Base-by-base conservation (phyloP, 176 grass and related monocot species). In the Chloris gayana region DNA sequence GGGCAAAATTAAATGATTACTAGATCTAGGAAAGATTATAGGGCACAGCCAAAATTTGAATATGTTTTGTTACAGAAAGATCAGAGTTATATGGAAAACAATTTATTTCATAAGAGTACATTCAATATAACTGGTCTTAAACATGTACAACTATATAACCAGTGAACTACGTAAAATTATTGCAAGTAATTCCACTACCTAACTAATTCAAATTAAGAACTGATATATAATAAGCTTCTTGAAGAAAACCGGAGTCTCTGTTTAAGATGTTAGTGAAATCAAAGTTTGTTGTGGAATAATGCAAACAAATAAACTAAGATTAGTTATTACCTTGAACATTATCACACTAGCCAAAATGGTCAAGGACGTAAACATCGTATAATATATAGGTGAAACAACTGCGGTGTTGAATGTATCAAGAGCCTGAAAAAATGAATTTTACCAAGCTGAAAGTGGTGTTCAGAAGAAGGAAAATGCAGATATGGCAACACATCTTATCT, bases 321-420 rank as follows among this genome's bases (percentile, higher is more conserved):
- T n/a, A 81, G 35, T 21, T 42, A 31, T 62, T 84, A 94, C 92
- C 92, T 94, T 94, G 71, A 94, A 94, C 92, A 94, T 94, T 64
- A 94, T 94, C 34, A 94, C 86, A 69, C 92, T 94, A 73, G 92
- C 92, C 80, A 94, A 83, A 81, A 94, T 91, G 76, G 92, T 94
- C 74, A 94, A 62, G 14, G 92, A 94, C 75, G 88, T 94, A 80
- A 94, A 94, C 92, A 91, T 94, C 3, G 89, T 90, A 64, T 94
- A 94, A 79, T 94, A 94, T 78, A 94, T 94, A 49, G 92, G 92
- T 0, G 92, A 94, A 62, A 94, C 92, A 78, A 94, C 88, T 69
- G 92, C 88, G 11, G 92, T 94, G 56, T 94, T 94, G 83, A 94
- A 91, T 6, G 92, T 94, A 85, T 94, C 92, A 54, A 94, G 92